A percentile compares a stretch with the other conserved stretches of the same genome.
These are phyloP conservation scores for Cadophora gregata DNA, from an alignment of 2,329 filamentous ascomycete genomes.

Conservation along the genomic window DNA sequence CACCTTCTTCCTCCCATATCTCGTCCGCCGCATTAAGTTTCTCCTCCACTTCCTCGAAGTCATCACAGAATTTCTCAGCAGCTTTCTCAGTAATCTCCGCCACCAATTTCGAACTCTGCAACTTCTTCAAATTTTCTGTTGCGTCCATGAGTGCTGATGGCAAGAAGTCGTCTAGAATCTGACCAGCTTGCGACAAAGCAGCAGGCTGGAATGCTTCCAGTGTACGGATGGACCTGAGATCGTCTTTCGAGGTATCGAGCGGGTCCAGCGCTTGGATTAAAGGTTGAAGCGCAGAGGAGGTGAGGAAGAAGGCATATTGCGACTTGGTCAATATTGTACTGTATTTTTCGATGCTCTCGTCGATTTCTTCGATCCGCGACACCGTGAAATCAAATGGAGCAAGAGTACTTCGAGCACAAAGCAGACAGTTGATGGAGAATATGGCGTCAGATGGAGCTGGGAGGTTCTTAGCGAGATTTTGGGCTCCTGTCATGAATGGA, in stretches of 20 bases:
- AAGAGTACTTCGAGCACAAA: slow-evolving; percentile 62
- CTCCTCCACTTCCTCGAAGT: slow-evolving; percentile 76
- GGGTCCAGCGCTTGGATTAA: slow-evolving; percentile 63
- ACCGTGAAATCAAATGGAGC: slow-evolving; percentile 68
- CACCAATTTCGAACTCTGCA: slow-evolving; percentile 75
- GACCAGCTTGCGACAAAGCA: slow-evolving; percentile 70
- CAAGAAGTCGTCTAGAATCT: slow-evolving; percentile 85
- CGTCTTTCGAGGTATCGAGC: slow-evolving; percentile 49
- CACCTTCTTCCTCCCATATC: slow-evolving; percentile 41
- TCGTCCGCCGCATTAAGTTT: slow-evolving; percentile 66
- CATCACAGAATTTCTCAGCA: slow-evolving; percentile 80
- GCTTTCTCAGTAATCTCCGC: slow-evolving; percentile 82
- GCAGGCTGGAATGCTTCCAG: slow-evolving; percentile 65
- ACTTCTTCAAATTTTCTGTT: slow-evolving; percentile 75
- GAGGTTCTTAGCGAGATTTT: slow-evolving; percentile 69
- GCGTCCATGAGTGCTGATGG: slow-evolving; percentile 94
- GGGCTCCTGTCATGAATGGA: slow-evolving; percentile 80
- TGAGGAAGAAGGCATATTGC: slow-evolving; percentile 75
- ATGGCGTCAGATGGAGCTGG: slow-evolving; percentile 65
- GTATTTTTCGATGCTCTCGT: slow-evolving; percentile 60
- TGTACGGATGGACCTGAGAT: slow-evolving; percentile 63
- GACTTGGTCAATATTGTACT: slow-evolving; percentile 64
- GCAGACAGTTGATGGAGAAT: slow-evolving; percentile 75
- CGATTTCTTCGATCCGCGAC: slow-evolving; percentile 60
- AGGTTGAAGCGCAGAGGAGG: slow-evolving; percentile 73